Evolutionary conservation across 257 asterid species (phyloP), one percentile per base, ranked within the genome.

Genomic region (Verbascum thapsus): DNA sequence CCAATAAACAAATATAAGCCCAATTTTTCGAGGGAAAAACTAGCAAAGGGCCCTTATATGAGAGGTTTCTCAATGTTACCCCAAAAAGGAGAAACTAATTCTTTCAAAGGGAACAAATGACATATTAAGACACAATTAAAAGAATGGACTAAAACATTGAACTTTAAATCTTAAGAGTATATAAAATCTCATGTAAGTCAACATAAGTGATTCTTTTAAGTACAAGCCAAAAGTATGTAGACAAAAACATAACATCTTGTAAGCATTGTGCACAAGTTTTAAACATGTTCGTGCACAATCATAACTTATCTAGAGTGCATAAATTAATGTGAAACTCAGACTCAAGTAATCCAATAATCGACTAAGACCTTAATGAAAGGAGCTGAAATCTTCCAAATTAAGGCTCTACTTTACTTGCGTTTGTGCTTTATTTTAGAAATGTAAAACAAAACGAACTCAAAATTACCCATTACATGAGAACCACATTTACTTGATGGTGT

Each of bases 1-100:
- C 13, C 68, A 66, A 64, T 9, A 39, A 47, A 16, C 52, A 68
- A 1, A 22, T 19, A 17, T 40, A 47, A 56, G 63, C 62, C 23
- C 30, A 59, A n/a, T n/a, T n/a, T n/a, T n/a, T n/a, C n/a, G n/a
- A n/a, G n/a, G n/a, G n/a, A n/a, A 3, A 23, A 13, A 42, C 26
- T 18, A 42, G 38, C n/a, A n/a, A 35, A 5, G 6, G 15, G 13
- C 53, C 53, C 45, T 35, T 34, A 17, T 35, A 43, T 6, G 17
- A 35, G 17, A 44, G 55, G 38, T 4, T 59, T 59, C 47, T 52
- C 58, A 9, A 32, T 8, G 54, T 19, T 17, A 47, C 11, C 30
- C 0, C 32, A 42, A 17, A 48, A n/a, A 17, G 32, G 54, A 16
- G 5, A 1, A 18, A 48, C 8, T 48, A 18, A 48, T 17, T 44